Conservation (phyloP, 257 asterid genomes). For the Craterostigma plantagineum region DNA sequence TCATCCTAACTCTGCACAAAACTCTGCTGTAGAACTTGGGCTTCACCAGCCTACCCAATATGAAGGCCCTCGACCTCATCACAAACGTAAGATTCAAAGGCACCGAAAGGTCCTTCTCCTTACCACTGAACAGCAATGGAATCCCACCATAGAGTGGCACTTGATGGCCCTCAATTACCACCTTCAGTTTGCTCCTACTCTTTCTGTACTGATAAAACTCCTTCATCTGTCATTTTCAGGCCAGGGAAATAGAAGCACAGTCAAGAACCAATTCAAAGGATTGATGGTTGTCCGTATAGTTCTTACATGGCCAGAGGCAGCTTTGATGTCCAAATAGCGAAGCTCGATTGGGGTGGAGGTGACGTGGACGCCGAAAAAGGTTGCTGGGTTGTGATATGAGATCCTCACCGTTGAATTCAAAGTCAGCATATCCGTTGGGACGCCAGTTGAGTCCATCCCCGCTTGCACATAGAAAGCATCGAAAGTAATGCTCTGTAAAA, state of each 20-base stretch:
- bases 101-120: conserved; percentile 26
- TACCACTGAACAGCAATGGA: conserved; percentile 23
- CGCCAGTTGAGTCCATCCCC: conserved; percentile 70
- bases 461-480: conserved; percentile 76
- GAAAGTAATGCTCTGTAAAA: conserved; percentile 51
- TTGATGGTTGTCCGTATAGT: background rate
- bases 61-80: conserved; percentile 43
- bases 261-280: background rate
- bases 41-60: conserved; percentile 35
- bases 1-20: conserved; percentile 17
- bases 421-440: conserved; percentile 82
- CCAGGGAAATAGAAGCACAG: background rate
- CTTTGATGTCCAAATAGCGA: conserved; percentile 41
- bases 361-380: conserved; percentile 84
- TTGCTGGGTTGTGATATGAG: conserved; percentile 54
- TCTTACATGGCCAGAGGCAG: conserved; percentile 73
- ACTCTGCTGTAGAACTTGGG: conserved; percentile 20
- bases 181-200: conserved; percentile 34
- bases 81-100: conserved; percentile 56
- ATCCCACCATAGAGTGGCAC: conserved; percentile 86
- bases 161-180: conserved; percentile 42
- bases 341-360: conserved; percentile 58
- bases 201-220: conserved; percentile 54
- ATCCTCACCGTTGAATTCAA: conserved; percentile 81
- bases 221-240: conserved; percentile 22